Conservation (phyloP, 2,329 filamentous ascomycete genomes). For the Shiraia sp. region DNA sequence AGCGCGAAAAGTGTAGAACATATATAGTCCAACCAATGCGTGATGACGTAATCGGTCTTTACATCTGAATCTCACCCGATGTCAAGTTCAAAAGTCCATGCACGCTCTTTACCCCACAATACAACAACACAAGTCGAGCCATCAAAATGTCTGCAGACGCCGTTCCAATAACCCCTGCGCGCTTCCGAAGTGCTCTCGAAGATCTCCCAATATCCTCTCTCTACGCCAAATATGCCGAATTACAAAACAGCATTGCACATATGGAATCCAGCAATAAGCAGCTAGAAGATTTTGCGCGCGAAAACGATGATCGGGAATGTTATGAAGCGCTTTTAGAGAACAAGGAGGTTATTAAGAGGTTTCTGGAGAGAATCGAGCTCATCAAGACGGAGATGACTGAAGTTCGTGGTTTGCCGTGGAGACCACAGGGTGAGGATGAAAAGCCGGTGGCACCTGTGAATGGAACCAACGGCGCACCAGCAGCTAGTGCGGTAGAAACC, state of each 20-base stretch:
- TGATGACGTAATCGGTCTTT: no score
- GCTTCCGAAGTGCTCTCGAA: constrained; percentile 69
- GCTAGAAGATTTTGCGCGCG: constrained; percentile 62
- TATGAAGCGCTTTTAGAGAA: constrained; percentile 75
- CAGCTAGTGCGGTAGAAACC: no score
- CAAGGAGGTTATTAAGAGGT: constrained; percentile 67
- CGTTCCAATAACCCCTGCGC: constrained; percentile 62
- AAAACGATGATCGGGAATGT: constrained; percentile 68
- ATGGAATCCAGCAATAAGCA: constrained; percentile 75
- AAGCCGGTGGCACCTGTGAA: constrained; percentile 12
- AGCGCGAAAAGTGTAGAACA: no score
- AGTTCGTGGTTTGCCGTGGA: constrained; percentile 59
- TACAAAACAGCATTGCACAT: constrained; percentile 74
- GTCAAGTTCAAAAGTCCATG: no score
- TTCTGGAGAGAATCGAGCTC: constrained; percentile 67
- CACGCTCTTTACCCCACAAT: no score
- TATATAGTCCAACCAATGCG: no score
- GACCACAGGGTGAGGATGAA: constrained; percentile 30
- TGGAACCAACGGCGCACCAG: no score
- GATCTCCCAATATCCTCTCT: constrained; percentile 69
- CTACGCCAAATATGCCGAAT: constrained; percentile 74
- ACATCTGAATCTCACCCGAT: no score
- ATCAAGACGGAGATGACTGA: constrained; percentile 68
- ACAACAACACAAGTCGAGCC: constrained; percentile 1
- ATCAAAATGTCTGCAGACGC: constrained; percentile 67